phyloP scores from a whole-genome alignment of 306 rosid genomes.

The Lathyrus sativus region DNA sequence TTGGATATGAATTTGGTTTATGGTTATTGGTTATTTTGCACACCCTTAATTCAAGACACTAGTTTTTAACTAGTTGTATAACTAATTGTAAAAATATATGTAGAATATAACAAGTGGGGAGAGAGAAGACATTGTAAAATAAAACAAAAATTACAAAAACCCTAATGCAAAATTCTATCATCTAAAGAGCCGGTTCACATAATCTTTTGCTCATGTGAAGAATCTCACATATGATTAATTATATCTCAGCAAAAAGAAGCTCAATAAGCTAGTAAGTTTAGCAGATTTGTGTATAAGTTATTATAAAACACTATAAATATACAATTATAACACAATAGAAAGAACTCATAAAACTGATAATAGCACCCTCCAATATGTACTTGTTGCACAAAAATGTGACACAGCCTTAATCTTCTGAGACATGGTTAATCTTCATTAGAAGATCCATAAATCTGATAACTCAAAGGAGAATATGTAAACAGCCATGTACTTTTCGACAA shows the following conservation, averaged over 20 bases:
- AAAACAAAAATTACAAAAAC: not conserved
- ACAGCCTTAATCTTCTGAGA: conserved; percentile 41
- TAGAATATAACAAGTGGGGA: too few species aligned
- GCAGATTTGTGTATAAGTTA: not conserved
- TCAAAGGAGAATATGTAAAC: conserved; percentile 33
- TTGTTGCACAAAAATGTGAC: conserved; percentile 43
- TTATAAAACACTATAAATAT: conserved; percentile 11
- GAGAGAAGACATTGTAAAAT: too few species aligned
- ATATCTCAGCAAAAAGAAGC: not conserved
- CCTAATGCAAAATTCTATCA: not conserved
- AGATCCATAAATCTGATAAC: conserved; percentile 40
- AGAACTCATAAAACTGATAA: conserved; percentile 33
- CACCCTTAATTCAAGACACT: too few species aligned
- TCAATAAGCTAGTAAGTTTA: not conserved
- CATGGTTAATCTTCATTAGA: conserved; percentile 37
- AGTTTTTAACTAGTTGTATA: too few species aligned
- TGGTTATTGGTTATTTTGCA: too few species aligned
- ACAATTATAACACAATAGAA: not conserved
- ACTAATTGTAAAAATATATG: too few species aligned
- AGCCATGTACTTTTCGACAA: conserved; percentile 18
- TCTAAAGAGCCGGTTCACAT: not conserved
- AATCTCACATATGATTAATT: not conserved
- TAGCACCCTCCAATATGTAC: conserved; percentile 32
- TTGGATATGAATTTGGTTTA: too few species aligned
- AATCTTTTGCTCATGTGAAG: not conserved